phyloP scores from a whole-genome alignment of 768 basidiomycete genomes.

The Pisolithus sp. region DNA sequence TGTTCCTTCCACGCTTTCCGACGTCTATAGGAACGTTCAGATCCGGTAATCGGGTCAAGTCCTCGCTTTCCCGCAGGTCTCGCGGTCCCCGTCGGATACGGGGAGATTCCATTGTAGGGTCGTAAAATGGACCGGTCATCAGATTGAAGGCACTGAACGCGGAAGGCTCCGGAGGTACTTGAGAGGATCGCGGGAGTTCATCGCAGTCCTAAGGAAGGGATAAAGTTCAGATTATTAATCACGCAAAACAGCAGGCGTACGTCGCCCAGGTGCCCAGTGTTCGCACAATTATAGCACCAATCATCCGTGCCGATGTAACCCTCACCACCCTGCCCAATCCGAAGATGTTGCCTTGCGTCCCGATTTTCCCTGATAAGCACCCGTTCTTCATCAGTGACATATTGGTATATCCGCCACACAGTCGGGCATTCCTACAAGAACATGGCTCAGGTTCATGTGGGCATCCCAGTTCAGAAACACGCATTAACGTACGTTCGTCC shows the following conservation, averaged over 20 bases:
- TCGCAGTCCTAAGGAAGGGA: constrained; percentile 45
- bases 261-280: constrained; percentile 70
- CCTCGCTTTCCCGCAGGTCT: constrained; percentile 26
- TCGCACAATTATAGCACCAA: constrained; percentile 82
- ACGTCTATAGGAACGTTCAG: constrained; percentile 49
- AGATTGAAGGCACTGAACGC: constrained; percentile 64
- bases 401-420: constrained; percentile 75
- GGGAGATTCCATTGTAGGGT: constrained; percentile 31
- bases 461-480: not conserved
- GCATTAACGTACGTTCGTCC: constrained; percentile 46
- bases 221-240: not conserved
- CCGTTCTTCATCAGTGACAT: constrained; percentile 52
- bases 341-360: constrained; percentile 41
- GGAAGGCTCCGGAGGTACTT: constrained; percentile 47
- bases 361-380: constrained; percentile 38
- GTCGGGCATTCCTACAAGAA: constrained; percentile 69
- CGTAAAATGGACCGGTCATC: constrained; percentile 60
- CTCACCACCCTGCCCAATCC: constrained; percentile 67
- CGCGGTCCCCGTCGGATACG: constrained; percentile 31
- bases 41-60: constrained; percentile 30
- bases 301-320: constrained; percentile 67
- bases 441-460: not conserved
- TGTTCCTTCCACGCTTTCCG: constrained; percentile 57
- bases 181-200: constrained; percentile 34
- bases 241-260: constrained; percentile 36